Evolutionary conservation across 768 basidiomycete species (phyloP).

Genomic region (Leccinum truebloodii): DNA sequence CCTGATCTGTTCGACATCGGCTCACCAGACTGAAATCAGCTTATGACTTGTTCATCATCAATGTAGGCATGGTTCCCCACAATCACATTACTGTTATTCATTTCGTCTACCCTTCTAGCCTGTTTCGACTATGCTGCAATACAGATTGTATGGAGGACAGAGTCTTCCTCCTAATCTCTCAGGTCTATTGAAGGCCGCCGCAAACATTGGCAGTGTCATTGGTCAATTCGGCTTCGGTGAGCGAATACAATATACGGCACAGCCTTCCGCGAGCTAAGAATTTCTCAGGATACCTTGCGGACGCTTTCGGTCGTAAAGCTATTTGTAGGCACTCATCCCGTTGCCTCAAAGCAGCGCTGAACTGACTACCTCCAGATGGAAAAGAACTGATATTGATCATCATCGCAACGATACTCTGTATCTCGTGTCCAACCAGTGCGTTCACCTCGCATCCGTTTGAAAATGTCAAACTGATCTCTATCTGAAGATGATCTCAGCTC

Average conservation of each 20-base stretch:
- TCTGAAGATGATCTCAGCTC: slow-evolving; percentile 52
- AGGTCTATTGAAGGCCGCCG: slow-evolving; percentile 65
- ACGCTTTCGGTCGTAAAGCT: slow-evolving; percentile 67
- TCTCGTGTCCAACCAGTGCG: slow-evolving; percentile 63
- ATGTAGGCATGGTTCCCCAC: slow-evolving; percentile 38
- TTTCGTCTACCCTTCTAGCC: slow-evolving; percentile 39
- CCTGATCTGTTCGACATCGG: neutral
- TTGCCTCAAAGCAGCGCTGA: neutral
- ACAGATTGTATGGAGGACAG: slow-evolving; percentile 54
- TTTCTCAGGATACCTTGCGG: slow-evolving; percentile 59
- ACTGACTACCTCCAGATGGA: slow-evolving; percentile 48
- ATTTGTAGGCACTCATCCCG: slow-evolving; percentile 45
- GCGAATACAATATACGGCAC: neutral
- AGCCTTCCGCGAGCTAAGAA: neutral
- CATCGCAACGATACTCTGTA: slow-evolving; percentile 68
- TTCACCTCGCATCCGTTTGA: neutral
- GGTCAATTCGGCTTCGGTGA: slow-evolving; percentile 66
- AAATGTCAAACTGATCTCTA: slow-evolving; percentile 2
- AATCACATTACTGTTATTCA: neutral
- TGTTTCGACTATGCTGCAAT: slow-evolving; percentile 68
- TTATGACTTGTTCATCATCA: slow-evolving; percentile 73
- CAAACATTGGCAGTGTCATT: slow-evolving; percentile 73
- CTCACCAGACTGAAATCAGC: slow-evolving; percentile 39
- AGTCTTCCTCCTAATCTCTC: slow-evolving; percentile 54
- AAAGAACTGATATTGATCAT: slow-evolving; percentile 84